phyloP scores from a whole-genome alignment of 2,329 filamentous ascomycete genomes.

The Colletotrichum somersetense region DNA sequence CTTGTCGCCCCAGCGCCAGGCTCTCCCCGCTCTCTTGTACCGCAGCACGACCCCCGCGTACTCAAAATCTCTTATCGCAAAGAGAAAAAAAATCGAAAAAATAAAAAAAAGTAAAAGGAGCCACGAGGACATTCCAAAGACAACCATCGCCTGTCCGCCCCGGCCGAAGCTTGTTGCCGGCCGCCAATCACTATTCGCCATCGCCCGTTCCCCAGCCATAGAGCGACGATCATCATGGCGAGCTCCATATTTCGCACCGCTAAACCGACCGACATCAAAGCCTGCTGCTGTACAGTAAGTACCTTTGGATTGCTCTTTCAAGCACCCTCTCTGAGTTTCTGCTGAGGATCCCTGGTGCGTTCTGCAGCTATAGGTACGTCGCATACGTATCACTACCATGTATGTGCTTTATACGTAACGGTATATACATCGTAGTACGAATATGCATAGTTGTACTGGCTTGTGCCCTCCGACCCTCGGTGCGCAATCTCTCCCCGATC shows the following conservation, averaged over 20 bases:
- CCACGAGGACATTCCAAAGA: conserved; percentile 28
- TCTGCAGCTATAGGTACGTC: background rate
- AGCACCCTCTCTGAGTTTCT: background rate
- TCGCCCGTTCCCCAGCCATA: conserved; percentile 18
- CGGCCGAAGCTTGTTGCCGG: conserved; percentile 16
- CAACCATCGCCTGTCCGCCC: conserved; percentile 37
- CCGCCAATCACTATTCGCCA: conserved; percentile 2
- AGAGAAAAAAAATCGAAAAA: no score
- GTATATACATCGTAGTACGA: background rate
- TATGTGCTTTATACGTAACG: background rate
- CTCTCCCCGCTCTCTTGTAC: conserved; percentile 30
- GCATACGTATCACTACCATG: no score
- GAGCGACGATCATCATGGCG: conserved; percentile 28
- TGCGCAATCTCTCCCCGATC: conserved; percentile 17
- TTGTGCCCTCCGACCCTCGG: conserved; percentile 19
- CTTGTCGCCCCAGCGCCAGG: conserved; percentile 29
- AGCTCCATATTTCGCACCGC: conserved; percentile 16
- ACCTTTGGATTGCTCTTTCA: conserved; percentile 18
- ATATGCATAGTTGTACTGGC: background rate
- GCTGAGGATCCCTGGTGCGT: background rate
- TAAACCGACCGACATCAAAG: conserved; percentile 15
- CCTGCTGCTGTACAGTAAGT: no score
- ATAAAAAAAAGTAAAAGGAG: conserved; percentile 11
- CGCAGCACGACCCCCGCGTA: conserved; percentile 8
- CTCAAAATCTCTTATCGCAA: conserved; percentile 32